A percentile compares a stretch with the other conserved stretches of the same genome.
Evolutionary conservation across 352 stramenopile species (phyloP).

Genomic region (Pythium oligandrum): DNA sequence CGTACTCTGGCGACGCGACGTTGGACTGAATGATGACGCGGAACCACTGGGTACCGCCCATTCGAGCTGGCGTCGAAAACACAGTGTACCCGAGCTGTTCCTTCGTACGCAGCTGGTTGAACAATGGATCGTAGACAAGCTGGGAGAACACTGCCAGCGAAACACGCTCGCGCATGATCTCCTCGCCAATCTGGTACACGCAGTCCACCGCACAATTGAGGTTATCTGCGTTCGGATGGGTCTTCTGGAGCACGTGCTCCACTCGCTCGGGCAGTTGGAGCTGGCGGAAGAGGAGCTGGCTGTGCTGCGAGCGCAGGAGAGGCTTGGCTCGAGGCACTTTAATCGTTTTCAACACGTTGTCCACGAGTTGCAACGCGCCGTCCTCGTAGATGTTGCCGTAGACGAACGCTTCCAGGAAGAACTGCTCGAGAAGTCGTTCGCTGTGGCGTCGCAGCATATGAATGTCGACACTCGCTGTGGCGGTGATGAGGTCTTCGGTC

Average conservation of each 20-base stretch:
- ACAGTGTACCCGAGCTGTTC: conserved; percentile 73
- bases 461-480: conserved; percentile 23
- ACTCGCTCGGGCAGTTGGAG: conserved; percentile 20
- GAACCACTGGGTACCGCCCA: conserved; percentile 52
- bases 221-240: conserved; percentile 46
- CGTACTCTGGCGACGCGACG: conserved; percentile 48
- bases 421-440: conserved; percentile 25
- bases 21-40: conserved; percentile 78
- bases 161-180: conserved; percentile 35
- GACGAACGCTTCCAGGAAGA: conserved; percentile 39
- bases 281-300: conserved; percentile 23
- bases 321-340: conserved; percentile 9
- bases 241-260: conserved; percentile 25
- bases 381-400: conserved; percentile 46
- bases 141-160: conserved; percentile 50
- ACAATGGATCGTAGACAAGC: conserved; percentile 53
- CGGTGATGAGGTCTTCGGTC: conserved; percentile 29
- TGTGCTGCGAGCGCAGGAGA: conserved; percentile 22
- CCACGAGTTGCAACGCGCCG: conserved; percentile 18
- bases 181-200: conserved; percentile 44
- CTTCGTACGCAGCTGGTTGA: conserved; percentile 56
- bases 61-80: conserved; percentile 43
- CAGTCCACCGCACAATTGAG: conserved; percentile 48
- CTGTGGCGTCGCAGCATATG: conserved; percentile 19
- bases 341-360: conserved; percentile 23